These are phyloP conservation scores for Picochlorum sp. DNA, from an alignment of 139 green algal species.

Conservation along the genomic window DNA sequence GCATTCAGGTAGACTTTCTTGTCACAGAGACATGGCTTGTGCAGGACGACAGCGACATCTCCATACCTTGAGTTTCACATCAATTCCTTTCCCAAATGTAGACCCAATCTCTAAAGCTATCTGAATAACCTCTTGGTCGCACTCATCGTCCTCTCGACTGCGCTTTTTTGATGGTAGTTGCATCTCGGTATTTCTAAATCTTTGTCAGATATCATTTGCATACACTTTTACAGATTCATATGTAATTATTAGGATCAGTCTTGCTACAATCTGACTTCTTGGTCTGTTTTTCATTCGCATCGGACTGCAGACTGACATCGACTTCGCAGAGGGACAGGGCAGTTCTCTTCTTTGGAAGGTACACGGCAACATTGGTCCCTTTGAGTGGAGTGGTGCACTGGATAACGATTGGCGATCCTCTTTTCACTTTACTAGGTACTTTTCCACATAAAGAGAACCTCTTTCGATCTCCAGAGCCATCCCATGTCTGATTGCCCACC, in stretches of 20 bases:
- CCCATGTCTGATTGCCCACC: constrained; percentile 18
- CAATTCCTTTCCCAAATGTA: constrained; percentile 10
- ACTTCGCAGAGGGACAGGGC: constrained; percentile 14
- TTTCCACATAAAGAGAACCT: constrained; percentile 8
- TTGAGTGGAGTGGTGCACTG: not conserved
- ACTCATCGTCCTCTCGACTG: not conserved
- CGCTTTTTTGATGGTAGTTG: constrained; percentile 11
- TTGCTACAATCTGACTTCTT: not conserved
- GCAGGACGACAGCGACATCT: not conserved
- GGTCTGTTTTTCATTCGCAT: not conserved
- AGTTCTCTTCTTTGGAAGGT: constrained; percentile 13
- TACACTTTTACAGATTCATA: too few relatives aligned
- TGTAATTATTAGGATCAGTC: too few relatives aligned
- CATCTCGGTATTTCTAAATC: constrained; percentile 1
- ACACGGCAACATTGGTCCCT: constrained; percentile 11
- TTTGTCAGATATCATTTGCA: not conserved
- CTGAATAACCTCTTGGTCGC: constrained; percentile 5
- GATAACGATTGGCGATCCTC: not conserved
- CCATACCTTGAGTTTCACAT: constrained; percentile 19
- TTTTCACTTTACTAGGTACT: not conserved
- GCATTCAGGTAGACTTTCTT: not conserved
- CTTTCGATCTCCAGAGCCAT: not conserved
- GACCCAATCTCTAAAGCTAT: constrained; percentile 1
- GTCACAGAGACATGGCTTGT: not conserved
- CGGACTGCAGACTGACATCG: constrained; percentile 4